Conservation (phyloP, 345 rosid genomes). For the Euclidium syriacum region DNA sequence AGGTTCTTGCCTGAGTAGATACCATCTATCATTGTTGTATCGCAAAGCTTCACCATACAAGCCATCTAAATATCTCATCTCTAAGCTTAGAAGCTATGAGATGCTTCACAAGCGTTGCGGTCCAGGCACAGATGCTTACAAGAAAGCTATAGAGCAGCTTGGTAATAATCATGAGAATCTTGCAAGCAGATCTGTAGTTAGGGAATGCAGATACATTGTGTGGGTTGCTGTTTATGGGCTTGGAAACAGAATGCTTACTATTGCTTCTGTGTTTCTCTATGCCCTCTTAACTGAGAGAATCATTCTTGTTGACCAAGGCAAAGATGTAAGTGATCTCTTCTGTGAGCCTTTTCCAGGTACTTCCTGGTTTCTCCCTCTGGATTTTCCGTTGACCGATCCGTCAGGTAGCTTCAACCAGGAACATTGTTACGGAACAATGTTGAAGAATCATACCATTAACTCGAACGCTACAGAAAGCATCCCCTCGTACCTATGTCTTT, state of each 20-base stretch:
- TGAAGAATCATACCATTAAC: constrained; percentile 5
- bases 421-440: constrained; percentile 22
- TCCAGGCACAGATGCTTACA: constrained; percentile 45
- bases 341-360: constrained; percentile 55
- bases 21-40: constrained; percentile 34
- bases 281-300: constrained; percentile 57
- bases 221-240: constrained; percentile 50
- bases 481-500: background rate
- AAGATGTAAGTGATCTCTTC: constrained; percentile 45
- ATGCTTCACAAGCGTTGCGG: constrained; percentile 54
- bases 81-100: constrained; percentile 50
- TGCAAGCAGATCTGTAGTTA: background rate
- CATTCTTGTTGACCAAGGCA: constrained; percentile 50
- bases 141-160: constrained; percentile 32
- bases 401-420: constrained; percentile 31
- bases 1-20: constrained; percentile 45
- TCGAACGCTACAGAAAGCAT: constrained; percentile 29
- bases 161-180: background rate
- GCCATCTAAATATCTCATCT: constrained; percentile 48
- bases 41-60: constrained; percentile 33
- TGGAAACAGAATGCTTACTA: constrained; percentile 52
- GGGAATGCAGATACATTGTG: constrained; percentile 47
- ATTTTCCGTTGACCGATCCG: constrained; percentile 39
- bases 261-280: constrained; percentile 56
- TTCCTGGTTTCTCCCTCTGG: constrained; percentile 53